Evolutionary conservation across 2,329 filamentous ascomycete species (phyloP).

Genomic region (Phyllosticta citribraziliensis): DNA sequence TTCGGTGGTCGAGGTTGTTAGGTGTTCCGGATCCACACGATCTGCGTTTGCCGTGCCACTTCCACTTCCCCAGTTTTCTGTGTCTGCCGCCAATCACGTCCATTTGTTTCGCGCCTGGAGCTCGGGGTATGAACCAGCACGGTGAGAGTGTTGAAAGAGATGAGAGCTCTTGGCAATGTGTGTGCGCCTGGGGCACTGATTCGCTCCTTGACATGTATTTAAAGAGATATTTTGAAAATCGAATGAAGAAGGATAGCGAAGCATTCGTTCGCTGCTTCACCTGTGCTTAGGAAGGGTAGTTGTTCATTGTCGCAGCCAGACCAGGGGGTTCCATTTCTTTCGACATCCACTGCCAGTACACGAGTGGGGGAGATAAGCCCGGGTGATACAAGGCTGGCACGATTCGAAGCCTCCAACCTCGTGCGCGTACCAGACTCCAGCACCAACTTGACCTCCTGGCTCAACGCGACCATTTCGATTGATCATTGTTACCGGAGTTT

Average conservation of each 20-base stretch:
- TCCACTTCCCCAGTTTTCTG: not conserved
- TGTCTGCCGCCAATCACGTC: not conserved
- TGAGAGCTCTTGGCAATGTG: too few relatives aligned
- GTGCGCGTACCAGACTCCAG: not conserved
- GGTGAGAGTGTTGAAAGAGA: not conserved
- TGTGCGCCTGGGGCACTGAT: too few relatives aligned
- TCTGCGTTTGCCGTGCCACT: not conserved
- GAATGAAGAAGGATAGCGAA: too few relatives aligned
- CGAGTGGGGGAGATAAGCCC: not conserved
- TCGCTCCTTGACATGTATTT: too few relatives aligned
- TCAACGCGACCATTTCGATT: too few relatives aligned
- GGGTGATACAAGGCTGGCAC: not conserved
- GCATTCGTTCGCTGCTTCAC: too few relatives aligned
- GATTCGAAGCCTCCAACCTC: not conserved
- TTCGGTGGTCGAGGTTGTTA: not conserved
- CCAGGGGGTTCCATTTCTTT: too few relatives aligned
- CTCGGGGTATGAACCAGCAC: not conserved
- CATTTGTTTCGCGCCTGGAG: not conserved
- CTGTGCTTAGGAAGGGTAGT: too few relatives aligned
- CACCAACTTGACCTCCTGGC: not conserved
- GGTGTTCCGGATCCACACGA: not conserved
- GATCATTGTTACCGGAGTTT: not conserved
- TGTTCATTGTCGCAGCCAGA: too few relatives aligned
- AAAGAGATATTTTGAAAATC: too few relatives aligned
- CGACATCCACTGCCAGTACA: too few relatives aligned